Evolutionary conservation across 345 rosid species (phyloP).

Genomic region (Melaleuca quinquenervia): DNA sequence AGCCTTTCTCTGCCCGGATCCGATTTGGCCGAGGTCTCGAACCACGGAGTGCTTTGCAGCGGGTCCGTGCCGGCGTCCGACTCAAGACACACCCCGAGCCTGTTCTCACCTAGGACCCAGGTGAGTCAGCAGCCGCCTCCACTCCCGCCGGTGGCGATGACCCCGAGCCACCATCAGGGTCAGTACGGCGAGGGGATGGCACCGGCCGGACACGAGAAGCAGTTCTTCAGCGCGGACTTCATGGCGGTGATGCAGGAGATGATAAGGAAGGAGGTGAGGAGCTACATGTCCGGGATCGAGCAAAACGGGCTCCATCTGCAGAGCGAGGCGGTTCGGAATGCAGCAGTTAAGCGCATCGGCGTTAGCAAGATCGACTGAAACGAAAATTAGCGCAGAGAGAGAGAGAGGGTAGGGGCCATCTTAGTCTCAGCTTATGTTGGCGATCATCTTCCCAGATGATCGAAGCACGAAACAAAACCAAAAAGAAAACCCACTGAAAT

Average conservation of each 20-base stretch:
- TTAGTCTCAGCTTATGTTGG: neutral
- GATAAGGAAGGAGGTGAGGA: constrained; percentile 63
- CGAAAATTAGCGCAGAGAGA: neutral
- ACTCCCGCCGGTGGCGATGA: neutral
- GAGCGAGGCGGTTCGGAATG: constrained; percentile 43
- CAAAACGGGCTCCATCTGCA: constrained; percentile 34
- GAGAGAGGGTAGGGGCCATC: neutral
- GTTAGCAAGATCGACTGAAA: constrained; percentile 42
- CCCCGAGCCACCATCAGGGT: neutral
- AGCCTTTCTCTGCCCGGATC: constrained; percentile 68
- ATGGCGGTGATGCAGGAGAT: constrained; percentile 62
- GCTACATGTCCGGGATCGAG: constrained; percentile 52
- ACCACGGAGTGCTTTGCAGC: constrained; percentile 1
- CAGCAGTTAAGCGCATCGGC: constrained; percentile 60
- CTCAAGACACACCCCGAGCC: neutral
- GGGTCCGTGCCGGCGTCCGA: constrained; percentile 4
- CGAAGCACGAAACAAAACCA: neutral
- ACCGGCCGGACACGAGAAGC: constrained; percentile 18
- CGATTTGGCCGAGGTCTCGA: constrained; percentile 18
- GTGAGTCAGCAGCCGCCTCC: neutral
- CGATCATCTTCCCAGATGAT: neutral
- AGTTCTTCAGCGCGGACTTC: constrained; percentile 54
- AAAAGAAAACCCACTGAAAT: neutral
- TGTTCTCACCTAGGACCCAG: neutral
- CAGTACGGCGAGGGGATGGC: neutral